phyloP scores from a whole-genome alignment of 768 basidiomycete genomes.

The Hygrocybe punicea region DNA sequence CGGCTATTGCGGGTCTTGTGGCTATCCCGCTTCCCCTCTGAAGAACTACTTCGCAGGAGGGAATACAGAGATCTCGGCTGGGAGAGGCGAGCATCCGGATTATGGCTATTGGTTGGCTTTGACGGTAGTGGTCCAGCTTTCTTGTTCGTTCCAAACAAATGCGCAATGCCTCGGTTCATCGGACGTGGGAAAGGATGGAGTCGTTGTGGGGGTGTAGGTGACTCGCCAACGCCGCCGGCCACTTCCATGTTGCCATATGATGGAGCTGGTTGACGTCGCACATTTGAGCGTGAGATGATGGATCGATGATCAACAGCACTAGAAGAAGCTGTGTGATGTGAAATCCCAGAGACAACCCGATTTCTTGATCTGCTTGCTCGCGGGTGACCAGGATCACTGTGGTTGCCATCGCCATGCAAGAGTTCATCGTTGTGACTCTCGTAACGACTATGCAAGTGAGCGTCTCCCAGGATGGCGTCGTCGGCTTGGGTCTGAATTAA shows the following conservation, averaged over 20 bases:
- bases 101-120: background rate
- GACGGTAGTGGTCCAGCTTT: constrained; percentile 18
- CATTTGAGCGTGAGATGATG: constrained; percentile 30
- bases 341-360: constrained; percentile 42
- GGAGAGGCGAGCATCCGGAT: background rate
- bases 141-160: constrained; percentile 41
- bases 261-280: constrained; percentile 33
- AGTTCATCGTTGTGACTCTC: constrained; percentile 20
- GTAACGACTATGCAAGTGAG: constrained; percentile 30
- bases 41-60: background rate
- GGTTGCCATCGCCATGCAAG: constrained; percentile 14
- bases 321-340: constrained; percentile 41
- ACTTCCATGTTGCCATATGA: constrained; percentile 46
- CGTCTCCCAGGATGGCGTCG: constrained; percentile 26
- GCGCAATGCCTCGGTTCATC: constrained; percentile 45
- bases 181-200: constrained; percentile 22
- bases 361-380: constrained; percentile 28
- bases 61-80: background rate
- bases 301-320: constrained; percentile 40
- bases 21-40: background rate
- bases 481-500: constrained; percentile 30
- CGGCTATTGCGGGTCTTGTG: background rate
- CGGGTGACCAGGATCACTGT: constrained; percentile 9
- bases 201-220: constrained; percentile 46
- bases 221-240: constrained; percentile 63